phyloP scores from a whole-genome alignment of 106 monocot species.

The Dendrobium officinale region DNA sequence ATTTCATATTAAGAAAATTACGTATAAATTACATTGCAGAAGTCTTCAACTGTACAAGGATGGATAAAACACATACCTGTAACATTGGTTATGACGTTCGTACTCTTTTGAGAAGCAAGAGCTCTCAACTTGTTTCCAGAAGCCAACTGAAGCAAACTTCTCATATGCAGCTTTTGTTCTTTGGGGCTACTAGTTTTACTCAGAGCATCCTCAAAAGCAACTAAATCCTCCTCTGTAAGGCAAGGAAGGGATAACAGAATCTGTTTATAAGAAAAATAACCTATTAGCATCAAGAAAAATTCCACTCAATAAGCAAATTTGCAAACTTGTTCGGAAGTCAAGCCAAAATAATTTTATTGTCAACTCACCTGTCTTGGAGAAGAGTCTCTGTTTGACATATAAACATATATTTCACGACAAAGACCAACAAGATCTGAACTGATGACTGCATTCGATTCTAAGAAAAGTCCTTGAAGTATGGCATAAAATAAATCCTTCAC shows the following conservation, averaged over 20 bases:
- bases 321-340: neutral
- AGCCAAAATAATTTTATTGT: neutral
- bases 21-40: neutral
- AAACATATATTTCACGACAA: slow-evolving; percentile 88
- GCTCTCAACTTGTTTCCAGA: slow-evolving; percentile 83
- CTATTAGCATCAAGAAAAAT: neutral
- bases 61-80: slow-evolving; percentile 36
- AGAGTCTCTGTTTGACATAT: slow-evolving; percentile 64
- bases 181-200: slow-evolving; percentile 83
- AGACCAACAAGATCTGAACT: slow-evolving; percentile 82
- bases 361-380: slow-evolving; percentile 82
- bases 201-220: slow-evolving; percentile 79
- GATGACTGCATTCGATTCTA: slow-evolving; percentile 84
- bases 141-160: slow-evolving; percentile 65
- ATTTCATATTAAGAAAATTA: neutral
- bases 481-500: slow-evolving; percentile 74
- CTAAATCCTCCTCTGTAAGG: slow-evolving; percentile 55
- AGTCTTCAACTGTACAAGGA: neutral
- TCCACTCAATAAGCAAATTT: neutral
- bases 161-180: slow-evolving; percentile 86
- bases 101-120: slow-evolving; percentile 61
- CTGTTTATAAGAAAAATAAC: slow-evolving; percentile 27
- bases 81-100: slow-evolving; percentile 85
- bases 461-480: slow-evolving; percentile 54
- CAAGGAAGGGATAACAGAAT: slow-evolving; percentile 74